Base-by-base conservation (phyloP, 495 filamentous ascomycete genomes). In the Ramalina intermedia region DNA sequence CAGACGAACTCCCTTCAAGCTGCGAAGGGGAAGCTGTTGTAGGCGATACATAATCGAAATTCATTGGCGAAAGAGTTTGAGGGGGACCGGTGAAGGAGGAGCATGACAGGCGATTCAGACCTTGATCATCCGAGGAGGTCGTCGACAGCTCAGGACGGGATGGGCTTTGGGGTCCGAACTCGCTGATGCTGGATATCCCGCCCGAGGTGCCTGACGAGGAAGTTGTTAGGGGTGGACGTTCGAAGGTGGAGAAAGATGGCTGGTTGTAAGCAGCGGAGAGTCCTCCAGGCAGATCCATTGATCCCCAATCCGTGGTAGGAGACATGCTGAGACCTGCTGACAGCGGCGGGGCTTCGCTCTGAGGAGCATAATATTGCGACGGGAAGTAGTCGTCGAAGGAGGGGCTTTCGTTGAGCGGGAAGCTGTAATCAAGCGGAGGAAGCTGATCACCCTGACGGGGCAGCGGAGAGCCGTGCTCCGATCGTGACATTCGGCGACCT, bases 141-240 rank as follows among this genome's bases (percentile, higher is more conserved):
- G 48, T 48, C 13, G 53, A 36, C 11, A 52, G 33, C 1, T 47
- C 44, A 2, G 49, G 53, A 23, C 53, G 41, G 14, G 51, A 50
- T 24, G 36, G 26, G 23, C 41, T 41, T n/a, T 48, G 52, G n/a
- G 71, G 62, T 41, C 68, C 56, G 56, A 72, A 71, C 43, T 88
- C 84, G 46, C 84, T 83, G 13, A 75, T 75, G 61, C 87, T 83
- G 13, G 83, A 87, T 26, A 82, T 76, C 51, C 86, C 82, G 27
- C 82, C 83, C 2, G 82, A 86, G 7, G 80, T 81, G 26, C 82
- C 83, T 2, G 82, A 86, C 8, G 80, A 87, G 3, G 82, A 85
- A 2, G 81, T 81, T 6, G 75, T 62, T 48, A 79, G 66, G 6
- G 72, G 76, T 42, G 75, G 67, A 42, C 71, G 82, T 51, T 85